phyloP scores from a whole-genome alignment of 257 asterid species.

The Fraxinus quadrangulata region DNA sequence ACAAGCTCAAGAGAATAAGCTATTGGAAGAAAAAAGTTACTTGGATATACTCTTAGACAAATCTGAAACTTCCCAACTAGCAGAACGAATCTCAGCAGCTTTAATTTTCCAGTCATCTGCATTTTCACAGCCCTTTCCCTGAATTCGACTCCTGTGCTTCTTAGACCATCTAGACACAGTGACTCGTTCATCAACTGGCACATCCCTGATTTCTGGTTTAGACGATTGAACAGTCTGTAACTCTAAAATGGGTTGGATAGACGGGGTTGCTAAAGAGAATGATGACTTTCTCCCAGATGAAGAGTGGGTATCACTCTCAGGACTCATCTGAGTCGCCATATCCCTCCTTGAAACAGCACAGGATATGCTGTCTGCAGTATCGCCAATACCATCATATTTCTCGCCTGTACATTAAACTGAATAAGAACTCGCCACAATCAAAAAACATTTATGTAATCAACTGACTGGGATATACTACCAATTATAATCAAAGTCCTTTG shows the following conservation, averaged over 20 bases:
- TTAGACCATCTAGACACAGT: slow-evolving; percentile 91
- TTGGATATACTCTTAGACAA: slow-evolving; percentile 61
- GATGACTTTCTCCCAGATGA: slow-evolving; percentile 55
- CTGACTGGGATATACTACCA: background rate
- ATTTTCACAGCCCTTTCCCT: slow-evolving; percentile 49
- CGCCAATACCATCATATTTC: slow-evolving; percentile 41
- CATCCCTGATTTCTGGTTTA: slow-evolving; percentile 69
- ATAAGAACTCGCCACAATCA: slow-evolving; percentile 15
- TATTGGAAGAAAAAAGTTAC: slow-evolving; percentile 37
- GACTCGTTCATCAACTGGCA: slow-evolving; percentile 76
- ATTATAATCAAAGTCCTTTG: background rate
- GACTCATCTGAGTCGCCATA: slow-evolving; percentile 99
- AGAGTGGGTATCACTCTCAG: slow-evolving; percentile 62
- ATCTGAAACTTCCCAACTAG: slow-evolving; percentile 67
- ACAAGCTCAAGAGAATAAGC: slow-evolving; percentile 22
- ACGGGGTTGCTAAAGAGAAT: slow-evolving; percentile 56
- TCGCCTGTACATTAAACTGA: slow-evolving; percentile 32
- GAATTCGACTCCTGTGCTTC: slow-evolving; percentile 50
- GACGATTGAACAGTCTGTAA: slow-evolving; percentile 42
- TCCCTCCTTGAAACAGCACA: slow-evolving; percentile 77
- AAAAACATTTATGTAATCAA: background rate
- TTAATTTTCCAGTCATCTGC: slow-evolving; percentile 68
- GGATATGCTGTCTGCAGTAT: slow-evolving; percentile 46
- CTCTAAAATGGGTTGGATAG: slow-evolving; percentile 61
- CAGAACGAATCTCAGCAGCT: slow-evolving; percentile 52